phyloP scores from a whole-genome alignment of 1,284 basidiomycete species.

The Austroboletus novae-zelandiae region DNA sequence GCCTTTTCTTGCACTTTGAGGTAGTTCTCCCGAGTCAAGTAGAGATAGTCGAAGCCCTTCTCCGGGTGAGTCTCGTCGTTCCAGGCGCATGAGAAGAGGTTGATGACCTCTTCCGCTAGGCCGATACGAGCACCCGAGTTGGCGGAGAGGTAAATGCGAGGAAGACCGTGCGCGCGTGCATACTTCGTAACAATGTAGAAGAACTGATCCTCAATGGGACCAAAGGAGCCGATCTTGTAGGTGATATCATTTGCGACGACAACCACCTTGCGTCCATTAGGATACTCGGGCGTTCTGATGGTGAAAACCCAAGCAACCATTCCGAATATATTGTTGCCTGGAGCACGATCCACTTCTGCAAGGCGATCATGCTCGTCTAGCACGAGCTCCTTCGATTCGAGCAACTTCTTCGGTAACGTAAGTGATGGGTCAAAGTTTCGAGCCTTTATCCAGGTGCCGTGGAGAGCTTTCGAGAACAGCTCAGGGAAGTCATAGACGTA shows the following conservation, averaged over 20 bases:
- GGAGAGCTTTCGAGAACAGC: constrained; percentile 94
- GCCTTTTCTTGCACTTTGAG: constrained; percentile 83
- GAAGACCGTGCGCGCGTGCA: constrained; percentile 84
- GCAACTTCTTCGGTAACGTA: constrained; percentile 71
- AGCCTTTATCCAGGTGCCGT: constrained; percentile 87
- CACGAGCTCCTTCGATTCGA: constrained; percentile 89
- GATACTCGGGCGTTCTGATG: constrained; percentile 91
- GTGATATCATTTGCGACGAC: constrained; percentile 99
- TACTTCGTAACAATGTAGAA: constrained; percentile 95
- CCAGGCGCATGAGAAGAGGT: constrained; percentile 92
- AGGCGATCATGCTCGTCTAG: constrained; percentile 91
- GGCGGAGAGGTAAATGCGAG: constrained; percentile 96
- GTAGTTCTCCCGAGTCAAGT: constrained; percentile 86
- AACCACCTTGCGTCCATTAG: constrained; percentile 83
- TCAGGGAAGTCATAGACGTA: constrained; percentile 99
- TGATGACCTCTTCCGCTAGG: constrained; percentile 89
- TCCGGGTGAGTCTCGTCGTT: constrained; percentile 78
- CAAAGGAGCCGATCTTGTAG: constrained; percentile 98
- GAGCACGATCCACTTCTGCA: constrained; percentile 85
- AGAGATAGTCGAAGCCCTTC: constrained; percentile 97
- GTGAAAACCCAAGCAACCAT: constrained; percentile 99
- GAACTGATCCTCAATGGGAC: constrained; percentile 93
- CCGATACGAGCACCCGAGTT: constrained; percentile 98
- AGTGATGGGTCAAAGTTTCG: constrained; percentile 65
- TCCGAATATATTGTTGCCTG: constrained; percentile 93